Base-by-base conservation (phyloP, 164 flowering plant genomes). In the Tinospora cordifolia region DNA sequence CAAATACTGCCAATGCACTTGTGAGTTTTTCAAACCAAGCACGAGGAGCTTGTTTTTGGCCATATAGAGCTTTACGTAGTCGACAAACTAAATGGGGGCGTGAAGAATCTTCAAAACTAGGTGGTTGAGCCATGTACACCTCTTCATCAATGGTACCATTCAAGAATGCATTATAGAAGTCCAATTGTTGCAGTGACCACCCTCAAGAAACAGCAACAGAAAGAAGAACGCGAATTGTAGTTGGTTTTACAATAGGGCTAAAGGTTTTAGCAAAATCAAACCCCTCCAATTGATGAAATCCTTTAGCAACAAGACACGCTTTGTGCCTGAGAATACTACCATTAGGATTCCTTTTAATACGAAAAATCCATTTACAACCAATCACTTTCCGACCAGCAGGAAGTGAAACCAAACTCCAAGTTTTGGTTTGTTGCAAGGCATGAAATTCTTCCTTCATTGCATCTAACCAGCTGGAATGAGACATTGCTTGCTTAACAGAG, bases 61-160 rank as follows among this genome's bases (percentile, higher is more conserved):
- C 36, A 4, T 30, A 30, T 1, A 30, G 36, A 30, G 36, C 4
- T 30, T 30, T 30, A 30, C 4, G 36, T 30, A 30, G 36, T 30
- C 36, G 2, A 4, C 36, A 30, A 30, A 30, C 36, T 30, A 30
- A 4, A 30, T 30, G 2, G 3, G 36, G 36, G 4, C 3, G 36
- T 1, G 36, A 2, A 30, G 36, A 30, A 2, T 30, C 3, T 30
- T 30, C 79, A 84, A 86, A 63, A 3, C 65, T 38, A 19, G 30
- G 65, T 25, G 65, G 65, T 25, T 63, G 65, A 0, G 1, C 1
- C 65, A 63, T 63, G 27, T 25, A 63, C 0, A 63, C 27, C 19
- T 57, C n/a, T 24, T 57, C 62, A 0, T 57, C 24, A 17, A 57
- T 10, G 2, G 6, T 12, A 13, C 65, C 65, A 63, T 63, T 27